Conservation (phyloP, 73 alveolate species). For the Tetrahymena elliotti region DNA sequence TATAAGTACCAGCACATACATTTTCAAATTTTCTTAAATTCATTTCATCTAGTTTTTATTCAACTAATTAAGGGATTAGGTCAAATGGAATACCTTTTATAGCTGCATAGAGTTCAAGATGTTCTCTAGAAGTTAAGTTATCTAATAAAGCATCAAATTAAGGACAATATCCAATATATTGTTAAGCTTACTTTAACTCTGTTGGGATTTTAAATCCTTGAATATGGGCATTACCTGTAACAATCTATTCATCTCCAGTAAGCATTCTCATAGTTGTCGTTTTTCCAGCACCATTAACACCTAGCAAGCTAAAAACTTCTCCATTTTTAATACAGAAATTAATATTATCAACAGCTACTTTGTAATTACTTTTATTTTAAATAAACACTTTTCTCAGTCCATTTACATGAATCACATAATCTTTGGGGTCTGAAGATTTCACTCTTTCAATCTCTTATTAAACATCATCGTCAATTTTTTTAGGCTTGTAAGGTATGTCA, state of each 20-base stretch:
- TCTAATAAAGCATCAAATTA: conserved; percentile 88
- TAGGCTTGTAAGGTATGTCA: neutral
- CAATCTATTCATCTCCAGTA: conserved; percentile 76
- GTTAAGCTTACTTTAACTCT: conserved; percentile 61
- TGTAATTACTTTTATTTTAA: neutral
- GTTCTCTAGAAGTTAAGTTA: conserved; percentile 79
- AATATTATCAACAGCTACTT: conserved; percentile 66
- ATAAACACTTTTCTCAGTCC: conserved; percentile 41
- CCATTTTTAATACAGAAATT: conserved; percentile 72
- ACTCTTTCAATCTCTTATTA: neutral
- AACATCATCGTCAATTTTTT: conserved; percentile 11
- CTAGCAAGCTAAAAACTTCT: conserved; percentile 80
- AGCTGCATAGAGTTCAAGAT: conserved; percentile 78
- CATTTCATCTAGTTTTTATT: conserved; percentile 74
- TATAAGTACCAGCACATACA: conserved; percentile 66
- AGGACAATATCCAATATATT: conserved; percentile 92
- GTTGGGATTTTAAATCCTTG: conserved; percentile 60
- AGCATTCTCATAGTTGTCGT: conserved; percentile 78
- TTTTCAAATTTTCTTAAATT: conserved; percentile 57
- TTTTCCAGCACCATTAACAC: conserved; percentile 93
- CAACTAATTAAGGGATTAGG: conserved; percentile 57
- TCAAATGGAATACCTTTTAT: conserved; percentile 81
- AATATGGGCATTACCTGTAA: conserved; percentile 71
- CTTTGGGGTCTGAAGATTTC: conserved; percentile 19
- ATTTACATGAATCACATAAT: conserved; percentile 25